A percentile compares a stretch with the other conserved stretches of the same genome.
phyloP scores from a whole-genome alignment of 257 asterid genomes.

The Solanum infundibuliforme region DNA sequence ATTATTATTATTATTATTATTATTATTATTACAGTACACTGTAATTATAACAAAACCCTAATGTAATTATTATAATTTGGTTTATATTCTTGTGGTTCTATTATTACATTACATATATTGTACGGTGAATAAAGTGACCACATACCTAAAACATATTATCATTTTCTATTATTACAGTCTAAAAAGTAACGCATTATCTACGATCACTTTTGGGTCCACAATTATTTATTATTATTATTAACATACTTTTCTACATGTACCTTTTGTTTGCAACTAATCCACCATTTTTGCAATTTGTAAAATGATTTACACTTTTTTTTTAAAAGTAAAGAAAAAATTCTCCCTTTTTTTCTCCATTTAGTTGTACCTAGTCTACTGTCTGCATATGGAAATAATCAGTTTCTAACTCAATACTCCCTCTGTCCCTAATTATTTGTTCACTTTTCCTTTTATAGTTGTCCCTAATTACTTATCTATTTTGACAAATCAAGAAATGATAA shows the following conservation, averaged over 20 bases:
- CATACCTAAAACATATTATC: conserved; percentile 10
- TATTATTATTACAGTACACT: neutral
- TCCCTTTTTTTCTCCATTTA: neutral
- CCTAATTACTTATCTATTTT: no score
- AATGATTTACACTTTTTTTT: neutral
- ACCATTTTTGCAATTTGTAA: neutral
- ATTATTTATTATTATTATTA: neutral
- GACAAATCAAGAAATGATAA: no score
- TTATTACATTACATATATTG: conserved; percentile 1
- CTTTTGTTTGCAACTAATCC: neutral
- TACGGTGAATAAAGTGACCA: conserved; percentile 4
- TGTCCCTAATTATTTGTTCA: no score
- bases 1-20: neutral
- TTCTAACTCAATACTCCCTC: neutral
- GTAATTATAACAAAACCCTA: conserved; percentile 7
- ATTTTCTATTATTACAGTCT: conserved; percentile 1
- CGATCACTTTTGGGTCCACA: neutral
- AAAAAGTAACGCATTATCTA: conserved; percentile 7
- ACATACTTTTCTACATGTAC: neutral
- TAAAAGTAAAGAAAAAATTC: neutral
- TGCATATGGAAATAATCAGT: neutral
- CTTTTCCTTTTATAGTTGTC: no score
- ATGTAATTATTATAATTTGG: conserved; percentile 9
- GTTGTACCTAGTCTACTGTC: neutral
- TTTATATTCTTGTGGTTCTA: conserved; percentile 1